phyloP scores from a whole-genome alignment of 108 stramenopile genomes.

The Cyclotella baltica region DNA sequence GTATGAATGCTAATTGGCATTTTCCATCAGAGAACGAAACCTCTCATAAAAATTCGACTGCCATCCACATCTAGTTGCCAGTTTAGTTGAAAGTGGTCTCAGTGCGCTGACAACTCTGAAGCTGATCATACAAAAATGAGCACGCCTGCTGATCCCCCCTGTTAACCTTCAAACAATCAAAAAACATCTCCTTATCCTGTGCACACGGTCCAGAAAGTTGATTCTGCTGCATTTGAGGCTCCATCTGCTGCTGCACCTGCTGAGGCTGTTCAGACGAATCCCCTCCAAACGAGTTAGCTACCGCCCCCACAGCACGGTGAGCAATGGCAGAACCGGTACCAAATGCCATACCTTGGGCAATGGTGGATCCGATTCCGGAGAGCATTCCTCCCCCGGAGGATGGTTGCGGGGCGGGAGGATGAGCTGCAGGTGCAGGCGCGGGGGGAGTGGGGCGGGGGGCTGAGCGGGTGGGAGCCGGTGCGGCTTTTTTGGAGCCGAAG shows the following conservation, averaged over 20 bases:
- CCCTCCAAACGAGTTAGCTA: slow-evolving; percentile 77
- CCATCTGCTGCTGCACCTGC: slow-evolving; percentile 42
- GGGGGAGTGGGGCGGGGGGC: slow-evolving; percentile 54
- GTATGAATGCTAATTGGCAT: too few relatives aligned
- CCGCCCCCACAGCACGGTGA: slow-evolving; percentile 93
- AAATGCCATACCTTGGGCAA: slow-evolving; percentile 98
- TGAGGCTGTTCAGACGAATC: slow-evolving; percentile 39
- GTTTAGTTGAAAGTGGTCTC: slow-evolving; percentile 51
- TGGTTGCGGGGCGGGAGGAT: slow-evolving; percentile 56
- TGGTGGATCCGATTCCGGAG: slow-evolving; percentile 94
- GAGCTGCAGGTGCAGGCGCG: slow-evolving; percentile 53
- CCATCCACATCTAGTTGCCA: too few relatives aligned
- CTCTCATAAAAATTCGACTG: neutral
- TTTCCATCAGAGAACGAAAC: neutral
- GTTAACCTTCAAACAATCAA: slow-evolving; percentile 91
- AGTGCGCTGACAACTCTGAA: slow-evolving; percentile 87
- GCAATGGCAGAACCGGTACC: slow-evolving; percentile 97
- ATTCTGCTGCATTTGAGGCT: slow-evolving; percentile 34
- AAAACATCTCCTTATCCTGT: slow-evolving; percentile 93
- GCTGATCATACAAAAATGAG: slow-evolving; percentile 89
- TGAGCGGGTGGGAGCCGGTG: slow-evolving; percentile 43
- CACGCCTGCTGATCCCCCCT: slow-evolving; percentile 91
- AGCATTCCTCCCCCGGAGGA: slow-evolving; percentile 93
- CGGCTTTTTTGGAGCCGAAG: slow-evolving; percentile 31
- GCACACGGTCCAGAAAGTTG: slow-evolving; percentile 72